Conservation (phyloP, 2,329 filamentous ascomycete species). For the Tolypocladium endophyticum region DNA sequence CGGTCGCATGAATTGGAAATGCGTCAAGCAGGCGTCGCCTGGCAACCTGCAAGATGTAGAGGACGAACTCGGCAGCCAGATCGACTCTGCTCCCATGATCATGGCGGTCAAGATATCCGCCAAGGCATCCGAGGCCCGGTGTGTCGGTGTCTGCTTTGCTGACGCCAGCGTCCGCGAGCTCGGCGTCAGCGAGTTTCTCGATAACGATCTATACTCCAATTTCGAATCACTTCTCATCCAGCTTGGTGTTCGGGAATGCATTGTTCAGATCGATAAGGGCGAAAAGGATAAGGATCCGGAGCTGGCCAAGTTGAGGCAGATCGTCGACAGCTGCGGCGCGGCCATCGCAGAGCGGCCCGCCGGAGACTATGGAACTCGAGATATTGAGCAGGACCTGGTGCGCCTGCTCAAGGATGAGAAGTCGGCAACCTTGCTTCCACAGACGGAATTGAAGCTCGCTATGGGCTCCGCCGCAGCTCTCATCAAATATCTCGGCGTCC, state of each 20-base stretch:
- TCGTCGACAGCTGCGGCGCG: constrained; percentile 86
- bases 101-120: constrained; percentile 86
- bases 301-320: constrained; percentile 73
- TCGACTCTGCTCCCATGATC: constrained; percentile 88
- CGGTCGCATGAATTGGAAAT: constrained; percentile 82
- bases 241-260: constrained; percentile 85
- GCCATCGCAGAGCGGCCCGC: constrained; percentile 72
- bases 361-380: constrained; percentile 73
- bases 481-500: constrained; percentile 85
- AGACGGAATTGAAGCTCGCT: constrained; percentile 86
- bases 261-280: constrained; percentile 67
- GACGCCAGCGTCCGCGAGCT: constrained; percentile 94
- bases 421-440: constrained; percentile 65
- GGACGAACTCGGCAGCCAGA: constrained; percentile 78
- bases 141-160: constrained; percentile 91
- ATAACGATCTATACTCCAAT: constrained; percentile 97
- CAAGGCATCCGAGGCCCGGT: constrained; percentile 75
- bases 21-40: constrained; percentile 84
- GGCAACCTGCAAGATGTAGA: constrained; percentile 96
- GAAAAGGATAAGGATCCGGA: constrained; percentile 86
- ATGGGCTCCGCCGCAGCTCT: constrained; percentile 91
- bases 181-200: constrained; percentile 95
- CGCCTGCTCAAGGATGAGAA: constrained; percentile 80
- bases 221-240: constrained; percentile 95
- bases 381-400: constrained; percentile 91